Evolutionary conservation across 1,139 yeast species (phyloP), one percentile per base, ranked within the genome.

Genomic region (Taiozyma sp.): DNA sequence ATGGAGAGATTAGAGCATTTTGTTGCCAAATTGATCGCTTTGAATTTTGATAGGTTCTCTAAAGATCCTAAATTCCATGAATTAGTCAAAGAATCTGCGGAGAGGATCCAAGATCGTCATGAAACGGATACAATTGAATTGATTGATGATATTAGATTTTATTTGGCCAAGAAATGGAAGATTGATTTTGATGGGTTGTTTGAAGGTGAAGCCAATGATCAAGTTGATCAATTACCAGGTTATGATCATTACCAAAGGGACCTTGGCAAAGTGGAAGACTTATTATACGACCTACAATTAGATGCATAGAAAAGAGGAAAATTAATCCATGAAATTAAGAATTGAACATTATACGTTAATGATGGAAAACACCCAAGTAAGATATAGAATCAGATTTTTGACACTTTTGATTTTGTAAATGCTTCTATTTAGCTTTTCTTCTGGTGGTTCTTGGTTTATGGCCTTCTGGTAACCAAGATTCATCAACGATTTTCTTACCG

Each of bases 51-150:
- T 8, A 50, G 57, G 1, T 79, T 79, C 48, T 67, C 71, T 34
- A 44, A 58, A 0, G 68, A 72, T 43, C 63, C 66, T 1, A 70
- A 69, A 27, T 74, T 80, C 52, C 63, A 63, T 41, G 65, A 65
- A 1, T 66, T 77, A 13, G 73, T 80, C 8, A 14, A 63, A 24
- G 76, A 62, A 74, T 79, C 87, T 62, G 87, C 95, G 0, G 61
- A 65, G 13, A 71, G 90, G 59, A 85, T 87, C 51, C 64, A 74
- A 24, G 70, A 68, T 19, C 75, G 95, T 64, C 84, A 87, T 59
- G 87, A 81, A 53, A 84, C 88, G 0, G 96, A 87, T 67, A 84
- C 95, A 1, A 84, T 87, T 64, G 96, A 87, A 61, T 70, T 87
- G 57, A 72, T 87, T 42, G 96, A 87, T 68, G 96, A 87, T 68